Percentiles rank a stretch among this genome's conserved stretches.
These are phyloP conservation scores for Ananas comosus DNA, from an alignment of 176 grass and related monocot species.

Conservation along the genomic window DNA sequence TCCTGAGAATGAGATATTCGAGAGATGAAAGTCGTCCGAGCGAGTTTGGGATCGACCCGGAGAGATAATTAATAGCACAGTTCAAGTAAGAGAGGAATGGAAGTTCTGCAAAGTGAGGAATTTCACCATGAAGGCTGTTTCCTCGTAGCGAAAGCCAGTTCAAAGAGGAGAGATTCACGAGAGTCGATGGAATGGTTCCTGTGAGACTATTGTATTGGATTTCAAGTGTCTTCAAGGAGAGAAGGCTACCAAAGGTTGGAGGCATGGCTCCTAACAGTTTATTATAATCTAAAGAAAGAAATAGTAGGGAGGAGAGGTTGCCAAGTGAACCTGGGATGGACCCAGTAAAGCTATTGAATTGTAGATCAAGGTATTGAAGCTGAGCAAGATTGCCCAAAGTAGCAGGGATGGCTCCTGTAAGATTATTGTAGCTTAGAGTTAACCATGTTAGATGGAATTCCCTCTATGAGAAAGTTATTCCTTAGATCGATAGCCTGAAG, in stretches of 20 bases:
- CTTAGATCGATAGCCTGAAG: no score
- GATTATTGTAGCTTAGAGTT: no score
- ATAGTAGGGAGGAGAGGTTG: background rate
- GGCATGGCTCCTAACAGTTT: constrained; percentile 26
- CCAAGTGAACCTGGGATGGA: background rate
- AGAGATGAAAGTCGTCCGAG: background rate
- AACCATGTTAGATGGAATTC: no score
- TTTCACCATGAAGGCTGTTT: no score
- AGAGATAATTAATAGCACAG: no score
- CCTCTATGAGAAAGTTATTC: no score
- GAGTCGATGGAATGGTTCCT: constrained; percentile 1
- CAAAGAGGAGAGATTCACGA: no score
- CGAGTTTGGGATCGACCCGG: no score
- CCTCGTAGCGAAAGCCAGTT: no score
- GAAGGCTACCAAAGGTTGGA: constrained; percentile 19
- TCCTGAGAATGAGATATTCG: background rate
- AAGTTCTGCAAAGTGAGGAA: no score
- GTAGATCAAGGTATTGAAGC: background rate
- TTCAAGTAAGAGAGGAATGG: no score
- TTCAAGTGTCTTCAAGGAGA: background rate
- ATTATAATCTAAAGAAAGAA: constrained; percentile 3
- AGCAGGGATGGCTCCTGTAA: no score
- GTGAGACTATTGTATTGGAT: background rate
- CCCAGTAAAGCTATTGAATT: background rate
- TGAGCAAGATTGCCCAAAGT: background rate